phyloP scores from a whole-genome alignment of 208 protist genomes.

The Trypanosoma grayi region DNA sequence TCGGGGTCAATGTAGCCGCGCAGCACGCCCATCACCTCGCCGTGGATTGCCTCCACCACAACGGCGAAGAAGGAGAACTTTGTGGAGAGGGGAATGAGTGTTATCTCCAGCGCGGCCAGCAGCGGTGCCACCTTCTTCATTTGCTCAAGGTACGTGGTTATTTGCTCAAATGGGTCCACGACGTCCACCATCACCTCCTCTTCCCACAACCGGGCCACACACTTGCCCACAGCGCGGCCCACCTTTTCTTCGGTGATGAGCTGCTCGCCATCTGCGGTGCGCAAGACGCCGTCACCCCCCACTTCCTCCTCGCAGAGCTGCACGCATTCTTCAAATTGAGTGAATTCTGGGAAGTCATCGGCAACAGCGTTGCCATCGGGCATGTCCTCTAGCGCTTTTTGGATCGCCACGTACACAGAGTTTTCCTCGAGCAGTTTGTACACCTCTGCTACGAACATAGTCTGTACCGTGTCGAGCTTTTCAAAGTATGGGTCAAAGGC shows the following conservation, averaged over 20 bases:
- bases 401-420: conserved; percentile 68
- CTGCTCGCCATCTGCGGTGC: conserved; percentile 51
- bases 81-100: conserved; percentile 74
- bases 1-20: conserved; percentile 52
- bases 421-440: conserved; percentile 62
- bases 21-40: conserved; percentile 75
- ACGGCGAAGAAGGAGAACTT: conserved; percentile 74
- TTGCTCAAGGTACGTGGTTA: conserved; percentile 73
- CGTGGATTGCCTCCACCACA: conserved; percentile 67
- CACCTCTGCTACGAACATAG: conserved; percentile 66
- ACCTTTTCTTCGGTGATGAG: conserved; percentile 61
- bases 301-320: conserved; percentile 68
- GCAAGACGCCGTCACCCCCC: conserved; percentile 30
- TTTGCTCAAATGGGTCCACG: conserved; percentile 67
- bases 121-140: conserved; percentile 86
- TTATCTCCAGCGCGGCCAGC: conserved; percentile 77
- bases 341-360: conserved; percentile 42
- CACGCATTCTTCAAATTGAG: conserved; percentile 72
- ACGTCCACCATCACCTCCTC: conserved; percentile 84
- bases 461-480: conserved; percentile 72
- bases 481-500: conserved; percentile 90
- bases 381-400: conserved; percentile 71
- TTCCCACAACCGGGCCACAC: conserved; percentile 65
- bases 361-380: conserved; percentile 22
- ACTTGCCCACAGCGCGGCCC: conserved; percentile 46